Base-by-base conservation (phyloP, 495 filamentous ascomycete species). In the Aspergillus avenaceus region DNA sequence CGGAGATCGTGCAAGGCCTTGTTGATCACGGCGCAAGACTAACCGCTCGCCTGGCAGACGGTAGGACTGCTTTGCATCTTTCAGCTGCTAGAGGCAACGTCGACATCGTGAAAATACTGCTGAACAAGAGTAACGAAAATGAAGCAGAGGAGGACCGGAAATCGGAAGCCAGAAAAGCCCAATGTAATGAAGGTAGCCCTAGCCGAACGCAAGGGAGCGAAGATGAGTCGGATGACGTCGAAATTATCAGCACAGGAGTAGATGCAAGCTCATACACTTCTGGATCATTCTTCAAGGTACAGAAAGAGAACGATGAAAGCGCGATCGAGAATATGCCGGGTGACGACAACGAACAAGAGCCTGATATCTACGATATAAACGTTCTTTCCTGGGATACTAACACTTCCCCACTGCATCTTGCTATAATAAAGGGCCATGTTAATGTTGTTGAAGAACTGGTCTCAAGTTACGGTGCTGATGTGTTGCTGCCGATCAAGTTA, bases 331-430 rank as follows among this genome's bases (percentile, higher is more conserved):
- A 14, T 5, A 53, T 69, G 12, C 60, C 59, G 4, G 71, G 73
- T 11, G 79, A 82, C n/a, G 77, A 81, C 6, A 72, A 79, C 28
- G 77, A 84, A 6, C 73, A 77, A 8, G 84, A 86, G 22, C 87
- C 87, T 4, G 87, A 95, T 63, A 75, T 91, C 47, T 91, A 86
- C 62, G 84, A 91, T 45, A 75, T 91, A 47, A 84, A 92, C 55
- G 76, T 83, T 5, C 55, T 84, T 8, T 77, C 88, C 7, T 95
- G 89, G 89, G 88, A 95, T 51, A 84, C 64, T 13, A 76, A 78
- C 14, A 76, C 79, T 44, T 84, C 86, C 1, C 79, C 89, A 0
- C 68, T 92, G 12, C 89, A 95, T 58, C 73, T 89, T 21, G 89
- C 89, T 2, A 90, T 95, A 47, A 45, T 88, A 1, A 76, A 78